These are phyloP conservation scores for Pulicaria dysenterica DNA, from an alignment of 129 eudicot species.

Conservation along the genomic window DNA sequence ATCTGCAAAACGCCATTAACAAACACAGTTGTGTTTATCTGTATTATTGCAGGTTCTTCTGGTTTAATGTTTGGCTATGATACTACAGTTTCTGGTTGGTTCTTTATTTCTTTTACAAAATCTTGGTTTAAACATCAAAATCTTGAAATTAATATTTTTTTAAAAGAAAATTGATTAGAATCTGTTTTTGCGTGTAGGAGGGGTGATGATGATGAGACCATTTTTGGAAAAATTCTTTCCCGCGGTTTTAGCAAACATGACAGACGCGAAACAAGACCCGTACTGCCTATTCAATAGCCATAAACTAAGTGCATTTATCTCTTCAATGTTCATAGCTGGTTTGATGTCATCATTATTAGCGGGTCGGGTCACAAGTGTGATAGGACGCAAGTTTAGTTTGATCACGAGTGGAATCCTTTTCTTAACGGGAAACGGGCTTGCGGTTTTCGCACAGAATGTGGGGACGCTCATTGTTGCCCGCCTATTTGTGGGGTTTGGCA, in stretches of 20 bases:
- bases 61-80: slow-evolving; percentile 52
- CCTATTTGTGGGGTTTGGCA: slow-evolving; percentile 47
- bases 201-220: slow-evolving; percentile 52
- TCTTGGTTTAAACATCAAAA: neutral
- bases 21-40: slow-evolving; percentile 33
- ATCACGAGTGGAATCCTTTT: slow-evolving; percentile 40
- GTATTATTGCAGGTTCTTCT: slow-evolving; percentile 44
- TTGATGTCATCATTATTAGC: slow-evolving; percentile 46
- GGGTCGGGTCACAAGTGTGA: slow-evolving; percentile 33
- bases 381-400: slow-evolving; percentile 44
- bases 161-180: neutral
- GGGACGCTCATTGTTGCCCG: slow-evolving; percentile 47
- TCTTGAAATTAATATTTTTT: neutral
- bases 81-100: slow-evolving; percentile 39
- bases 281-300: slow-evolving; percentile 48
- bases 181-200: slow-evolving; percentile 34
- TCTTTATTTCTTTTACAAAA: neutral
- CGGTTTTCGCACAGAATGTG: slow-evolving; percentile 34
- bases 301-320: slow-evolving; percentile 38
- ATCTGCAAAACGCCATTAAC: slow-evolving; percentile 36
- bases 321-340: slow-evolving; percentile 54
- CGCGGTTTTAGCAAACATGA: slow-evolving; percentile 32
- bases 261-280: slow-evolving; percentile 29
- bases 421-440: slow-evolving; percentile 36
- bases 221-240: slow-evolving; percentile 49